Base-by-base conservation (phyloP, 345 rosid species). In the Populus euphratica region DNA sequence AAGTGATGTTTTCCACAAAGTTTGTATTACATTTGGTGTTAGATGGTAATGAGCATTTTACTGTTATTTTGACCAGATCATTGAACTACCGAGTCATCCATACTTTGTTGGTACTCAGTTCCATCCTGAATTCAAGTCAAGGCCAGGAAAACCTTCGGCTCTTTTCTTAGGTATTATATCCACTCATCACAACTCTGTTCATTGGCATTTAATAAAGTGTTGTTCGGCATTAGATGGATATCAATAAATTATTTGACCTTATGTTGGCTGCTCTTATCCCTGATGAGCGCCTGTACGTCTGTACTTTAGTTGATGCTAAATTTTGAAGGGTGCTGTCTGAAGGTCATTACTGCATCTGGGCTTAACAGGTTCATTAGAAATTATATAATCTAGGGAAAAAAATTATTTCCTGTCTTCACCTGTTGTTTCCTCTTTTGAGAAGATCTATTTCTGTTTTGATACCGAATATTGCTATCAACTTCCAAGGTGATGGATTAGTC, bases 111-210 rank as follows among this genome's bases (percentile, higher is more conserved):
- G 83, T n/a, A 94, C 84, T 71, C 99, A 96, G 87, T 96, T 96
- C 77, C 99, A 96, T 78, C 99, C 99, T 0, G 99, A 96, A 84
- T 96, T 89, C 77, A 96, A 92, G 84, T 96, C 98, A 70, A 93
- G 98, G 78, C 98, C 99, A 0, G 96, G 93, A 82, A 89, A 92
- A 67, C 96, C 99, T 54, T 96, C 99, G 70, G 88, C 99, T 75
- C 75, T 89, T 70, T 96, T 96, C 82, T 81, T 89, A 87, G 99
- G 99, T 96, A 85, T 52, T 38, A 25, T 71, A 47, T n/a, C 33
- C 35, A 49, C 31, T 29, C 2, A 21, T 18, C 61, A 33, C 49
- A 72, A 31, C 2, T 41, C 20, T 61, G 41, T 4, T 25, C 3
- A 1, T 68, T 56, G 8, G 27, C 38, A 36, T 56, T 35, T 11